These are phyloP conservation scores for Agaricus bisporus DNA, from an alignment of 768 basidiomycete species.

Conservation along the genomic window DNA sequence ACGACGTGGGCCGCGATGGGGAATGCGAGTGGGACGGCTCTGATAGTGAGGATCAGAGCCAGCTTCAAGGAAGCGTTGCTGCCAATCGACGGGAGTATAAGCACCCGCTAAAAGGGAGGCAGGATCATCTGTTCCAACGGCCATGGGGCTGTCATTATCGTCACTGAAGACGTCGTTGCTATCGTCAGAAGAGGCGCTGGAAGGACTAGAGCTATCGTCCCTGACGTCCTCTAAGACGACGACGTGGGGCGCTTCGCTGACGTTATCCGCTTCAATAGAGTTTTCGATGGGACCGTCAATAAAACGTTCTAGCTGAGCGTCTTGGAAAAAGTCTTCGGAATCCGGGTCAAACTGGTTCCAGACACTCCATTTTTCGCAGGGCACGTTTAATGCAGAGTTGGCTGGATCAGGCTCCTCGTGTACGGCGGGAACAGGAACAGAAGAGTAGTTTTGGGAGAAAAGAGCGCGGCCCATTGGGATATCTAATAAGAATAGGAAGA, in stretches of 20 bases:
- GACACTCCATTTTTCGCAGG: conserved; percentile 56
- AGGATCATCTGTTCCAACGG: conserved; percentile 35
- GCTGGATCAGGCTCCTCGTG: conserved; percentile 38
- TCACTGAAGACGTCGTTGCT: conserved; percentile 27
- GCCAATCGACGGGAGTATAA: conserved; percentile 23
- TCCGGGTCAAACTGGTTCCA: conserved; percentile 73
- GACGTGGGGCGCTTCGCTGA: conserved; percentile 14
- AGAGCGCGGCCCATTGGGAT: conserved; percentile 57
- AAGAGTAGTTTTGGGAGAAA: conserved; percentile 41
- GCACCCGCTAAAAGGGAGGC: conserved; percentile 32
- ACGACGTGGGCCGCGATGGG: conserved; percentile 4
- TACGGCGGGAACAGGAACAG: conserved; percentile 32
- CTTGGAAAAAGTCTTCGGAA: conserved; percentile 67
- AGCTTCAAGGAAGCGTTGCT: conserved; percentile 13
- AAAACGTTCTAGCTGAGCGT: conserved; percentile 65
- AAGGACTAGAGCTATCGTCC: conserved; percentile 28
- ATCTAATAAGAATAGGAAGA: conserved; percentile 7
- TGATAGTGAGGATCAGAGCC: conserved; percentile 7
- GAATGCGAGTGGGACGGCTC: conserved; percentile 10
- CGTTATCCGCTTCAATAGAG: conserved; percentile 12
- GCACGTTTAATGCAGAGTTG: conserved; percentile 30
- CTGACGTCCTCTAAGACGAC: conserved; percentile 21
- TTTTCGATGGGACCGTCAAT: conserved; percentile 35
- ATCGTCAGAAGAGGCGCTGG: conserved; percentile 32
- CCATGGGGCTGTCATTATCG: conserved; percentile 38